phyloP scores from a whole-genome alignment of 2,329 filamentous ascomycete species.

The Claviceps sp. region DNA sequence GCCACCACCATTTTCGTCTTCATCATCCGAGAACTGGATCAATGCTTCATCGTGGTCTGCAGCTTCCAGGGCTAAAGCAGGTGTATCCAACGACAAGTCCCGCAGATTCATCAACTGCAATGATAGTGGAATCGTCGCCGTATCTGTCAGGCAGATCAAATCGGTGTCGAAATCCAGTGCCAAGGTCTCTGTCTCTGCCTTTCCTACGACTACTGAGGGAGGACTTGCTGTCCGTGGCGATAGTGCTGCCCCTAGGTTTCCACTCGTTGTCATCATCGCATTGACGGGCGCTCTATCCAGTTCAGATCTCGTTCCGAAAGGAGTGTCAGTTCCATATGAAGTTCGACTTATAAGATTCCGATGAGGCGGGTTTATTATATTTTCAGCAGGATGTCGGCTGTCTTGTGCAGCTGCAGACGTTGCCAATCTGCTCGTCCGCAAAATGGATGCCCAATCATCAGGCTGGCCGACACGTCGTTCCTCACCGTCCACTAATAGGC shows the following conservation, averaged over 20 bases:
- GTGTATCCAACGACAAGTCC: background rate
- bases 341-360: background rate
- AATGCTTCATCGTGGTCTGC: background rate
- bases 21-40: constrained; percentile 3
- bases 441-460: constrained; percentile 33
- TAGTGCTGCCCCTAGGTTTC: too few relatives aligned
- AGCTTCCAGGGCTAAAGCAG: background rate
- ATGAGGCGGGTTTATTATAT: background rate
- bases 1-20: background rate
- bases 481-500: constrained; percentile 34
- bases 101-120: background rate
- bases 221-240: background rate
- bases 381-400: background rate
- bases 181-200: background rate
- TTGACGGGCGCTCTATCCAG: background rate
- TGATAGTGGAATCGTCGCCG: background rate
- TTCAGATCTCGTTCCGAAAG: background rate
- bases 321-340: too few relatives aligned
- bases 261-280: background rate
- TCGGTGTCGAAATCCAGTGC: background rate
- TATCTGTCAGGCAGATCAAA: constrained; percentile 1
- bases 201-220: background rate
- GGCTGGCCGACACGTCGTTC: constrained; percentile 37
- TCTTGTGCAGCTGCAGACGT: background rate
- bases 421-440: constrained; percentile 6